Base-by-base conservation (phyloP, 192 early-diverging fungal genomes). In the Coemansia sp. region DNA sequence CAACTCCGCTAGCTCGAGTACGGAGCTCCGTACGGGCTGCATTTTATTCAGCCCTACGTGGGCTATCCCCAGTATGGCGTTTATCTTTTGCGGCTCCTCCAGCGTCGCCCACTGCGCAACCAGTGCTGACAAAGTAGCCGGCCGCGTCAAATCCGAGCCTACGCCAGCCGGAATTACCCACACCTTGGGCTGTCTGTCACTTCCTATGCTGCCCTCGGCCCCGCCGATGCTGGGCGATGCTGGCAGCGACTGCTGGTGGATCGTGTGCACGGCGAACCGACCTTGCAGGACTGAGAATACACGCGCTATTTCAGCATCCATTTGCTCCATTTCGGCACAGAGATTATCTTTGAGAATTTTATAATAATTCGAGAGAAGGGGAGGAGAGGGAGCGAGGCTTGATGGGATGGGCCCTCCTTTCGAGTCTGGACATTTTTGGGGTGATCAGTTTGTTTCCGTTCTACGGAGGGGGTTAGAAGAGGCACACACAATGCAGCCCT, bases 21-120 rank as follows among this genome's bases (percentile, higher is more conserved):
- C 77, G 16, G 66, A 64, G 34, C 61, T 65, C 1, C 58, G 56
- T 6, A 63, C 68, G n/a, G 53, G 47, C 7, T 45, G 56, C 64
- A 79, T 70, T 14, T 69, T 69, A 28, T 55, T 55, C 28, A 35
- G 65, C 11, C 77, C 77, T 6, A 74, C 72, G 23, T 79, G 77
- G 12, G 68, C 72, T 11, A 79, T 68, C 28, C 77, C 77, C 33
- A 79, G 65, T 38, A 79, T 35, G 3, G 62, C 39, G 36, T 79
- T 79, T 58, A 71, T 48, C 59, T 79, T 79, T 47, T 79, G 77
- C 55, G 39, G 41, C 48, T 79, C 77, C 11, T 79, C 77, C 6
- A 79, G 72, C 1, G 60, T 52, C 12, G 33, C 34, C 77, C 77
- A 79, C 68, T 62, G 50, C 21, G 61, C 31, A 25, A 71, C 50